Evolutionary conservation across 164 flowering plant genomes (phyloP).

Genomic region (Akebia trifoliata): DNA sequence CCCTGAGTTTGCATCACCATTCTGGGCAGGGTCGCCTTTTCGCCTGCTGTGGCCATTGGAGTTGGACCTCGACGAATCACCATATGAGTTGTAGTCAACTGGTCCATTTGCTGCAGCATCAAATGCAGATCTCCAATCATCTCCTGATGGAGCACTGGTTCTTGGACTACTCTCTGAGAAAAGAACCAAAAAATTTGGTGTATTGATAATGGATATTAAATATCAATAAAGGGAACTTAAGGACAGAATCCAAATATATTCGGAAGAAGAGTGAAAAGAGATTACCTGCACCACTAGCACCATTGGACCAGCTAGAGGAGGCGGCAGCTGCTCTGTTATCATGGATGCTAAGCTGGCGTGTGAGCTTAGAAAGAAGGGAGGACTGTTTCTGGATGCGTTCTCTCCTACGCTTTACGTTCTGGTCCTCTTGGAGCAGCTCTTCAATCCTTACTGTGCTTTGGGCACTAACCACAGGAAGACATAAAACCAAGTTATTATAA

Average conservation of each 20-base stretch:
- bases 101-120: constrained; percentile 86
- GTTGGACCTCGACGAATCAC: constrained; percentile 39
- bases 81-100: constrained; percentile 27
- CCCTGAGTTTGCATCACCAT: constrained; percentile 54
- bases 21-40: constrained; percentile 69
- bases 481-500: neutral
- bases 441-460: constrained; percentile 80
- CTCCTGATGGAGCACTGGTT: constrained; percentile 48
- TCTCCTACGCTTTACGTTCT: constrained; percentile 74
- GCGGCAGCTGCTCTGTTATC: constrained; percentile 89
- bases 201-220: no score
- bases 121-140: constrained; percentile 91
- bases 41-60: constrained; percentile 70
- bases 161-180: constrained; percentile 79
- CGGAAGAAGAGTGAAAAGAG: neutral
- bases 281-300: constrained; percentile 49
- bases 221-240: neutral
- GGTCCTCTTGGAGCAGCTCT: constrained; percentile 88
- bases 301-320: constrained; percentile 56
- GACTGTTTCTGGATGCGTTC: constrained; percentile 87
- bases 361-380: constrained; percentile 76
- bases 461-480: constrained; percentile 32
- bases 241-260: neutral
- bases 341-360: constrained; percentile 78
- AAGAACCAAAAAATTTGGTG: neutral